Evolutionary conservation across 2,329 filamentous ascomycete genomes (phyloP).

Genomic region (Knoxdaviesia proteae): DNA sequence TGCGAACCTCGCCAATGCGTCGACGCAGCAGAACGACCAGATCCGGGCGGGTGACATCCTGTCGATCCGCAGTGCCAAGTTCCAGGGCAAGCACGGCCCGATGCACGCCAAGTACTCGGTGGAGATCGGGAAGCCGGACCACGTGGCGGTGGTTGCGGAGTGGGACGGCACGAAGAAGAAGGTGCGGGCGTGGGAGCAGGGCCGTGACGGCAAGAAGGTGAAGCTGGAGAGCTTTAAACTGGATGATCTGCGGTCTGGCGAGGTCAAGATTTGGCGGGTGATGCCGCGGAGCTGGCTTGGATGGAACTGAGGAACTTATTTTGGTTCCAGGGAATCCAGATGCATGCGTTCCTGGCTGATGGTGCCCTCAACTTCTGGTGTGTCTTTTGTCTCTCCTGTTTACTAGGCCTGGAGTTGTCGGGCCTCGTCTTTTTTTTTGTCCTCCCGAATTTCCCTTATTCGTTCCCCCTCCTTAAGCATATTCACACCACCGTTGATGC

Average conservation of each 20-base stretch:
- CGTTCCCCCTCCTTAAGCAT: no score
- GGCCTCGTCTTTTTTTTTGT: no score
- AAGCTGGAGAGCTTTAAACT: constrained; percentile 88
- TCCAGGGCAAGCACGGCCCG: constrained; percentile 84
- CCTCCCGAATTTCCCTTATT: no score
- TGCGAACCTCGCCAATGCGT: constrained; percentile 84
- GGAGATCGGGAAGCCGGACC: constrained; percentile 74
- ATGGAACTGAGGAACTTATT: constrained; percentile 33
- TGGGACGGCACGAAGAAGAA: constrained; percentile 99
- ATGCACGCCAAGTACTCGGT: constrained; percentile 87
- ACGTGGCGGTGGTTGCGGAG: constrained; percentile 79
- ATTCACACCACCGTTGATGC: no score
- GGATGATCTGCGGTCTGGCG: constrained; percentile 75
- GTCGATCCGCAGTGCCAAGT: constrained; percentile 76
- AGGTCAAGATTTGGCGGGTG: constrained; percentile 93
- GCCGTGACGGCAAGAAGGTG: constrained; percentile 78
- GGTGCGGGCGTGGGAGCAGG: constrained; percentile 87
- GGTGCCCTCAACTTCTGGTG: no score
- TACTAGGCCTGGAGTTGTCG: no score
- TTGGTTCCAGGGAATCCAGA: no score
- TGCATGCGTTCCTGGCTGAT: no score
- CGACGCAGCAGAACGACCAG: constrained; percentile 74
- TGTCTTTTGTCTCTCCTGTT: no score
- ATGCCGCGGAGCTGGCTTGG: constrained; percentile 86
- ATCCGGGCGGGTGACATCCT: constrained; percentile 87